Evolutionary conservation across 306 rosid genomes (phyloP).

Genomic region (Cicer yamashitae): DNA sequence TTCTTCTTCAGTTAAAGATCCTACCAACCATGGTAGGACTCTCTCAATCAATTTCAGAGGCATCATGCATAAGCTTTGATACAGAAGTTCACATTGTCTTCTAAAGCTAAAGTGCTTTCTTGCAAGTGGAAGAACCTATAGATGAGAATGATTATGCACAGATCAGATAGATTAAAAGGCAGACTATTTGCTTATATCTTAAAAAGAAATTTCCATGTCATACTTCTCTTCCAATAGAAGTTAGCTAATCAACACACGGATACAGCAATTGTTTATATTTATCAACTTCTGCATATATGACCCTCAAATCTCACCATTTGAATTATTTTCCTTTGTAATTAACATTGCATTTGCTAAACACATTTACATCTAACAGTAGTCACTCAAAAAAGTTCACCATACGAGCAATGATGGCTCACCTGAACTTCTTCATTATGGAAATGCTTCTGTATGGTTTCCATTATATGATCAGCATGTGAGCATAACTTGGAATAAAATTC

Average conservation of each 20-base stretch:
- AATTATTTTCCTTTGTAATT: conserved; percentile 26
- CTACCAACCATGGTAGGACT: conserved; percentile 91
- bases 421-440: conserved; percentile 91
- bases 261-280: conserved; percentile 25
- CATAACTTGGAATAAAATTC: conserved; percentile 89
- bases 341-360: conserved; percentile 34
- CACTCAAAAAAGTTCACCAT: conserved; percentile 39
- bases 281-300: conserved; percentile 45
- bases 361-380: conserved; percentile 20
- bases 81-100: conserved; percentile 83
- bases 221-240: conserved; percentile 26
- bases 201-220: conserved; percentile 27
- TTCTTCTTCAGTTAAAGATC: conserved; percentile 83
- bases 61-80: conserved; percentile 96
- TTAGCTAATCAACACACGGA: conserved; percentile 18
- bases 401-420: conserved; percentile 59
- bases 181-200: conserved; percentile 34
- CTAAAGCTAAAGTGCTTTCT: conserved; percentile 86
- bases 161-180: conserved; percentile 32
- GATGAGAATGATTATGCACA: conserved; percentile 42
- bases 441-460: conserved; percentile 91
- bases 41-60: conserved; percentile 94
- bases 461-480: conserved; percentile 92
- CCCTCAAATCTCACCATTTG: conserved; percentile 30
- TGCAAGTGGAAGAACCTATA: conserved; percentile 96